phyloP scores from a whole-genome alignment of 208 protist genomes.

The Trypanosoma cruzi region DNA sequence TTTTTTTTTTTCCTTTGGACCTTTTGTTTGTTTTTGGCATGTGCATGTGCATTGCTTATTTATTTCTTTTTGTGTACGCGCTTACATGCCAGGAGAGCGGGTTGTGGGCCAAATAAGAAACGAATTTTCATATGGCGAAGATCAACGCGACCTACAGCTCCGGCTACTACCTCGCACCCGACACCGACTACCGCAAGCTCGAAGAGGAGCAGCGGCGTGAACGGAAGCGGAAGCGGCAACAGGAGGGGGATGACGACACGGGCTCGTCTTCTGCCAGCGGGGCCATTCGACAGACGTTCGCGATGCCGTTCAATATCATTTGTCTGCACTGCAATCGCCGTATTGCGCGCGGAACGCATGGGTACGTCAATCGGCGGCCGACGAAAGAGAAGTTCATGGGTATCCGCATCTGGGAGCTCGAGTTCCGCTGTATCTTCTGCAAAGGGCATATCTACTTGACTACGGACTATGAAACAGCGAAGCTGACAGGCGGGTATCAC shows the following conservation, averaged over 20 bases:
- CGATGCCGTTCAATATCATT: conserved; percentile 81
- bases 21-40: conserved; percentile 5
- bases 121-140: conserved; percentile 57
- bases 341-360: conserved; percentile 80
- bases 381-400: conserved; percentile 66
- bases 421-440: conserved; percentile 80
- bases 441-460: conserved; percentile 61
- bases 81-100: not conserved
- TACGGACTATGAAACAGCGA: conserved; percentile 80
- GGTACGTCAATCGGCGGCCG: conserved; percentile 73
- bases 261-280: conserved; percentile 10
- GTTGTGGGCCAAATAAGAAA: not conserved
- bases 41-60: not conserved
- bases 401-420: conserved; percentile 82
- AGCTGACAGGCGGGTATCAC: conserved; percentile 81
- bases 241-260: not conserved
- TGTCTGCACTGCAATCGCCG: conserved; percentile 69
- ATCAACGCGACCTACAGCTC: conserved; percentile 90
- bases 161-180: conserved; percentile 81
- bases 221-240: conserved; percentile 42
- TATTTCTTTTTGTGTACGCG: not conserved
- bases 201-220: conserved; percentile 62
- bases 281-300: conserved; percentile 79
- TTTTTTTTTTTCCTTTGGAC: conserved; percentile 22
- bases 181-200: conserved; percentile 84